Conservation (phyloP, 441 rosid genomes). For the Cnidoscolus chayamansa region DNA sequence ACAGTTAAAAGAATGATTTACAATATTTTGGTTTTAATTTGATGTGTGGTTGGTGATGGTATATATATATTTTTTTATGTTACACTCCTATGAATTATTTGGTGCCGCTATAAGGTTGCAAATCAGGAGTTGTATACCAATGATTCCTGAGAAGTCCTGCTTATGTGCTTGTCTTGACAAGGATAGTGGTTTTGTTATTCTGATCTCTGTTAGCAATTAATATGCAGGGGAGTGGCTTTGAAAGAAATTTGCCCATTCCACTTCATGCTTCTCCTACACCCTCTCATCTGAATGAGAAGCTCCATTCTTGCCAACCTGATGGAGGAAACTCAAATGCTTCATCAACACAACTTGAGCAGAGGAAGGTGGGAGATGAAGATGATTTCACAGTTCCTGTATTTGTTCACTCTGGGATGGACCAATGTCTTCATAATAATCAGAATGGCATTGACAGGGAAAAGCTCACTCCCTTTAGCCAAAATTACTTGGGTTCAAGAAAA, state of each 20-base stretch:
- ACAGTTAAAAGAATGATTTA: neutral
- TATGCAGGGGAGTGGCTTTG: conserved; percentile 48
- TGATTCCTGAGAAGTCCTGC: too few relatives aligned
- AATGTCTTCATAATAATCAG: conserved; percentile 29
- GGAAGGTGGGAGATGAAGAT: conserved; percentile 58
- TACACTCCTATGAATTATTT: neutral
- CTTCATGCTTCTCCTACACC: conserved; percentile 31
- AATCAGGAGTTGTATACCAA: neutral
- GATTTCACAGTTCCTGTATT: conserved; percentile 71
- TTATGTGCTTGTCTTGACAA: neutral
- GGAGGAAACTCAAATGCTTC: conserved; percentile 39
- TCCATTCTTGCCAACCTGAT: conserved; percentile 31
- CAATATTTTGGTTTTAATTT: neutral
- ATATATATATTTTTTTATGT: neutral
- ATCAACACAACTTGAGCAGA: conserved; percentile 31
- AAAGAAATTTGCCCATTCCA: conserved; percentile 33
- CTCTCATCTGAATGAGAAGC: conserved; percentile 35
- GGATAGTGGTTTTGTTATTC: neutral
- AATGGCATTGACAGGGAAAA: conserved; percentile 32
- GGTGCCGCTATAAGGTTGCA: neutral
- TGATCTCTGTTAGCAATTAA: conserved; percentile 7
- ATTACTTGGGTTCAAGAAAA: conserved; percentile 21
- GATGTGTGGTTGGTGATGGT: neutral
- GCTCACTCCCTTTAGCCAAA: conserved; percentile 13
- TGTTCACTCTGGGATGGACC: conserved; percentile 41